Evolutionary conservation across 306 rosid genomes (phyloP).

Genomic region (Biancaea sappan): DNA sequence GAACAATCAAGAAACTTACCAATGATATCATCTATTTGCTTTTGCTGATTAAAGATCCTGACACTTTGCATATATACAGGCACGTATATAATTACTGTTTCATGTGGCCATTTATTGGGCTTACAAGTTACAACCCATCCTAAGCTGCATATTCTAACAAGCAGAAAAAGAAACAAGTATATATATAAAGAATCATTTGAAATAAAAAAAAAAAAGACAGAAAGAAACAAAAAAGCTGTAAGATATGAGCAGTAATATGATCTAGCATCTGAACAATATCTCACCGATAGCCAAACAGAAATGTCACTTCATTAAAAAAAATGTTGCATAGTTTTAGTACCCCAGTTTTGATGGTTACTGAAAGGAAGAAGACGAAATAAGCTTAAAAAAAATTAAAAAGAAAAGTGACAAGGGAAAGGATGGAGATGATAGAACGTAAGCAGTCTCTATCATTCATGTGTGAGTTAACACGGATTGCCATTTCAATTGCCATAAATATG

Average conservation of each 20-base stretch:
- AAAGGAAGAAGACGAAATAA: constrained; percentile 33
- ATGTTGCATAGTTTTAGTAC: constrained; percentile 47
- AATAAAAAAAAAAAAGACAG: constrained; percentile 19
- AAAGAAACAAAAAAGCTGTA: constrained; percentile 42
- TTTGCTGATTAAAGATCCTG: constrained; percentile 41
- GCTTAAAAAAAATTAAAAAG: not conserved
- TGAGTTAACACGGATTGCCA: constrained; percentile 45
- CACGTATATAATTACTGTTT: constrained; percentile 30
- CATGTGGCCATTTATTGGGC: constrained; percentile 12
- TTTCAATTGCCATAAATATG: constrained; percentile 45
- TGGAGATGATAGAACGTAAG: constrained; percentile 52
- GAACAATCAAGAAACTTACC: constrained; percentile 56
- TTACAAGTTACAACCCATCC: not conserved
- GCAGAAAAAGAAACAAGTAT: not conserved
- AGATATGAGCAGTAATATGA: constrained; percentile 36
- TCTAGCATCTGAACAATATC: constrained; percentile 44
- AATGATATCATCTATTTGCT: constrained; percentile 37
- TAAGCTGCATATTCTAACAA: constrained; percentile 21
- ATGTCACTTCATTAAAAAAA: constrained; percentile 45
- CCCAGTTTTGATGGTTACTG: constrained; percentile 40
- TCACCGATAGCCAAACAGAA: constrained; percentile 43
- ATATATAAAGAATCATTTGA: not conserved
- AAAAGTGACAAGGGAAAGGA: constrained; percentile 33
- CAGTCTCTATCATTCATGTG: constrained; percentile 43
- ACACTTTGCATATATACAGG: constrained; percentile 48